Evolutionary conservation across 2,329 filamentous ascomycete species (phyloP), one percentile per base, ranked within the genome.

Genomic region (Dactylonectria macrodidyma): DNA sequence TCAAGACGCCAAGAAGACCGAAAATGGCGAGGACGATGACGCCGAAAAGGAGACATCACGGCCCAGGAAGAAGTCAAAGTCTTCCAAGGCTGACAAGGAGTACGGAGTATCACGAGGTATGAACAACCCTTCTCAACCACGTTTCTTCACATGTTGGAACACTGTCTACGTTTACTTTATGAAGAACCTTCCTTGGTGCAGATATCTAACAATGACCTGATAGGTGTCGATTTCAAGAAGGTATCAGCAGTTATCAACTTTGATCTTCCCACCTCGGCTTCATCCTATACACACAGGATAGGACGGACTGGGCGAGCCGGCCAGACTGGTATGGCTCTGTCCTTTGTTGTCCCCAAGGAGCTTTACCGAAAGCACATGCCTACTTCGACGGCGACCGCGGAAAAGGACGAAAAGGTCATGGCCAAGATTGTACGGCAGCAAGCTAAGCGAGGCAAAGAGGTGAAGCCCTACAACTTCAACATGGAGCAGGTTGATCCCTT

Each of bases 171-270:
- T n/a, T 12, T 36, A 19, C 4, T 11, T 8, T 44, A 14, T 14
- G 11, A 4, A 12, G 14, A 26, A 8, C 10, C 34, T 44, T 38
- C 10, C 2, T 19, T 26, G 11, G 34, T 22, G 10, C 47, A 47
- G 36, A 47, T 52, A 59, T 57, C 72, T 79, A 47, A 78, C 64
- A 54, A 41, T 7, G 10, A 16, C 3, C 2, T 24, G n/a, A 36
- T 34, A 80, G 78, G 81, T 46, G 97, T 99, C 75, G 96, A 99
- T 81, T 99, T 99, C 85, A 92, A 96, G 77, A 95, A 98, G 77
- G 95, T 99, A 62, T 91, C 94, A 3, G 95, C 93, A 70, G 95
- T 99, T 26, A 90, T 99, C 79, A 99, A 99, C 84, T 99, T 99
- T 80, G 96, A 99, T 81, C 91, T 99, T 16, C 96, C 96, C 1